A percentile compares a stretch with the other conserved stretches of the same genome.
Conservation (phyloP, 306 rosid genomes). For the Morella rubra region DNA sequence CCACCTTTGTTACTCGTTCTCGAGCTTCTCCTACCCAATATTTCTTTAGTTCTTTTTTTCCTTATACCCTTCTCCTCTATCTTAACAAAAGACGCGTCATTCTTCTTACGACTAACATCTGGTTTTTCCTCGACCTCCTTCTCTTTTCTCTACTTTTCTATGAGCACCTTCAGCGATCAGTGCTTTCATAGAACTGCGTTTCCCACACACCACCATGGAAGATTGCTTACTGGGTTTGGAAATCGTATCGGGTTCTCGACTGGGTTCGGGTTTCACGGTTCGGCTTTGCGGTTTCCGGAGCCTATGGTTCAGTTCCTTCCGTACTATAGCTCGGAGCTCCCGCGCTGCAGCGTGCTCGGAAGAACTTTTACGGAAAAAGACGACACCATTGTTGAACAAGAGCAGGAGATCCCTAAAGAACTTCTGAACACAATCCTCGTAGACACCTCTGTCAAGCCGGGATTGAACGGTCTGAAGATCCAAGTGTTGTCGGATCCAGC, state of each 20-base stretch:
- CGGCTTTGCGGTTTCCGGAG: conserved; percentile 5
- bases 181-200: conserved; percentile 26
- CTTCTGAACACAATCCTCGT: conserved; percentile 24
- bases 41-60: conserved; percentile 33
- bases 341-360: conserved; percentile 40
- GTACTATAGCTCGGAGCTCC: conserved; percentile 37
- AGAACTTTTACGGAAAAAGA: conserved; percentile 38
- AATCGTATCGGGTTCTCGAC: conserved; percentile 18
- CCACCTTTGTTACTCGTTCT: conserved; percentile 15
- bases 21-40: conserved; percentile 24
- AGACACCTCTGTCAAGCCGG: conserved; percentile 36
- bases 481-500: conserved; percentile 45
- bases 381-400: conserved; percentile 42
- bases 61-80: conserved; percentile 30
- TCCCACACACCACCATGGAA: conserved; percentile 29
- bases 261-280: conserved; percentile 19
- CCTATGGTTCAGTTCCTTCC: conserved; percentile 39
- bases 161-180: conserved; percentile 8
- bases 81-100: conserved; percentile 15
- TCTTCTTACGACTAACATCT: conserved; percentile 14
- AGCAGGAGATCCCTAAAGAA: conserved; percentile 57
- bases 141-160: conserved; percentile 18
- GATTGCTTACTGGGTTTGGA: conserved; percentile 35
- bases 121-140: conserved; percentile 23
- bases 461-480: conserved; percentile 43